Conservation (phyloP, 768 basidiomycete species). For the Leccinum arenicola region DNA sequence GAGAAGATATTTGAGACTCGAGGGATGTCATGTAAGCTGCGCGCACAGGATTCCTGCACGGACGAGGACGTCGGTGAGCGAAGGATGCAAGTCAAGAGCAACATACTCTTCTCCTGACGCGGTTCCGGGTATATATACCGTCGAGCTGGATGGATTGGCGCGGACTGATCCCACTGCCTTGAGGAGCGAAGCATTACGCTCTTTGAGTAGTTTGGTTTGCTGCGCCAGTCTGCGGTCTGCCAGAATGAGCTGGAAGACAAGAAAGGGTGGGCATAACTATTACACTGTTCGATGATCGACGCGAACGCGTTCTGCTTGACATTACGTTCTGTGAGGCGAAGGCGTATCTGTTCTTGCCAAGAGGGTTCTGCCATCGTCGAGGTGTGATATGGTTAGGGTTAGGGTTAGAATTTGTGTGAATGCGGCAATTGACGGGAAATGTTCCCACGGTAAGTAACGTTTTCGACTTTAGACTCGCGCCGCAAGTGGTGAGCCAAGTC, state of each 20-base stretch:
- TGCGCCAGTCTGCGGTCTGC: constrained; percentile 89
- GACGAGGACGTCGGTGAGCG: background rate
- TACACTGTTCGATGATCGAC: constrained; percentile 91
- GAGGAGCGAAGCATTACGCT: constrained; percentile 86
- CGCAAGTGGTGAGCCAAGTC: constrained; percentile 6
- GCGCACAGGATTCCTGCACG: constrained; percentile 72
- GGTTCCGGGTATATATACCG: constrained; percentile 56
- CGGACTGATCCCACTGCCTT: constrained; percentile 78
- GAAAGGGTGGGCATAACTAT: constrained; percentile 24
- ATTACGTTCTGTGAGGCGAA: constrained; percentile 82
- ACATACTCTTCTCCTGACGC: constrained; percentile 67
- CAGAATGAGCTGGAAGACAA: constrained; percentile 13
- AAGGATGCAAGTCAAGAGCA: background rate
- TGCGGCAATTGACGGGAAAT: constrained; percentile 21
- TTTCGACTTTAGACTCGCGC: constrained; percentile 16
- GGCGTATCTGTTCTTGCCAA: constrained; percentile 81
- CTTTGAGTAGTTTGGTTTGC: constrained; percentile 88
- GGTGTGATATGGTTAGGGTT: constrained; percentile 17
- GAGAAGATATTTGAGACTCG: constrained; percentile 88
- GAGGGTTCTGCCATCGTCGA: constrained; percentile 73
- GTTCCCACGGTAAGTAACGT: constrained; percentile 25
- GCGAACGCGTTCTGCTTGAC: constrained; percentile 77
- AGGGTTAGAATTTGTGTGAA: constrained; percentile 19
- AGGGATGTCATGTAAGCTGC: constrained; percentile 89
- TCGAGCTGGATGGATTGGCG: constrained; percentile 56